These are phyloP conservation scores for Scleroderma citrinum DNA, from an alignment of 768 basidiomycete species.

Conservation along the genomic window DNA sequence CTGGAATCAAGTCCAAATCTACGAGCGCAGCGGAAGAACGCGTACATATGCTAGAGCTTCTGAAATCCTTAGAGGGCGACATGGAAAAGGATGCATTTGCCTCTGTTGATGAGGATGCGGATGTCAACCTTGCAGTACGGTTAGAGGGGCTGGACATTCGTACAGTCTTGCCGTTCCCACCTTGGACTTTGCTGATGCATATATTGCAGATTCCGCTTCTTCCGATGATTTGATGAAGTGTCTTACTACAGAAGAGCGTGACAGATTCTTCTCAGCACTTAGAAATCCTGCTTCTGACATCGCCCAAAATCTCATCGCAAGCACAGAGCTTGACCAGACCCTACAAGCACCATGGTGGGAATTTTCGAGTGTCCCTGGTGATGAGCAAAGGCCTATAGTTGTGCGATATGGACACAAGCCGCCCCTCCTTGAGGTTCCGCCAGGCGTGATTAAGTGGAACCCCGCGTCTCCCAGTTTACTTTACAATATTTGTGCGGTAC, in stretches of 20 bases:
- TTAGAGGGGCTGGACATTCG: constrained; percentile 59
- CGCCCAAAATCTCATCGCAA: constrained; percentile 53
- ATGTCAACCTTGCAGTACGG: constrained; percentile 41
- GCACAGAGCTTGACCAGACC: constrained; percentile 47
- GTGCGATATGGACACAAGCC: constrained; percentile 36
- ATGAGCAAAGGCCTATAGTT: neutral
- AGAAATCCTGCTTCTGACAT: constrained; percentile 57
- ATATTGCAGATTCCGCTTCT: constrained; percentile 44
- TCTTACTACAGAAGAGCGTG: constrained; percentile 54
- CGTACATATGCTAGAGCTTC: constrained; percentile 58
- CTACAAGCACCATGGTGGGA: constrained; percentile 74
- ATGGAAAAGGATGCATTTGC: constrained; percentile 29
- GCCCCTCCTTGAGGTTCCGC: constrained; percentile 40
- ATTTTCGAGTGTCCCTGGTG: constrained; percentile 8
- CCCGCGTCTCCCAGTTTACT: constrained; percentile 40
- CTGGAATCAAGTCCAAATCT: constrained; percentile 50
- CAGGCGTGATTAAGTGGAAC: constrained; percentile 35
- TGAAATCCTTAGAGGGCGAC: constrained; percentile 67
- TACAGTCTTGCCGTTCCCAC: constrained; percentile 15
- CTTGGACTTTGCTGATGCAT: neutral
- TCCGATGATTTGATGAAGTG: constrained; percentile 55
- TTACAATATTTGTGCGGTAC: constrained; percentile 64
- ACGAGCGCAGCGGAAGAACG: constrained; percentile 55
- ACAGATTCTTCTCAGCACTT: constrained; percentile 53
- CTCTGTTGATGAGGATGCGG: constrained; percentile 35